Base-by-base conservation (phyloP, 1,284 basidiomycete species). In the Cryptococcus wingfieldii region DNA sequence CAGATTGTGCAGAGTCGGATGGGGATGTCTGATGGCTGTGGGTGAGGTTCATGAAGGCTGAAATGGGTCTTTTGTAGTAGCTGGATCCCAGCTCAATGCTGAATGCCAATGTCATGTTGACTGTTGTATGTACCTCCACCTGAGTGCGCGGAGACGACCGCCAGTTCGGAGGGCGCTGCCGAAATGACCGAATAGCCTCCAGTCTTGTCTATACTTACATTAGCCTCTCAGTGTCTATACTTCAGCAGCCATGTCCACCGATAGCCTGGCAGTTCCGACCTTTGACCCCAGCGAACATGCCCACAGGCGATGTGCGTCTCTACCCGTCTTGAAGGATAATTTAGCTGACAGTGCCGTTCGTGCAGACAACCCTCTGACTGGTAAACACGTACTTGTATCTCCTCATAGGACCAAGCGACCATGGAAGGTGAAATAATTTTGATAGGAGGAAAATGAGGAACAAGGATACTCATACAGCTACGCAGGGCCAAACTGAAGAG, bases 401-500 rank as follows among this genome's bases (percentile, higher is more conserved):
- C 88, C 89, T 0, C 89, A 91, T 71, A 84, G 89, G 10, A 69
- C 71, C 14, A 70, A 72, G 56, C 61, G 72, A 31, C 72, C 72
- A 4, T 74, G 72, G 72, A 74, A 72, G 47, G 71, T 71, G 51
- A 61, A 68, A 59, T 4, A 10, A 5, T 13, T 8, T 6, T 18
- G 19, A 18, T 38, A 8, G 48, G 18, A 16, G 10, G 10, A 9
- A 4, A 16, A 7, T 5, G 46, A 34, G 49, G 42, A 31, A 6
- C n/a, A 18, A 7, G 19, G 47, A 4, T 47, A 45, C 38, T 51
- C 19, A 25, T 19, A 43, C 28, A 9, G 13, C 27, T 9, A 18
- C 16, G 28, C 81, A 86, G 53, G 91, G 91, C 28, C 90, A 94
- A 71, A 84, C 84, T 1, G 90, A 95, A 65, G 76, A 84, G 1